Evolutionary conservation across 257 asterid genomes (phyloP), one percentile per base, ranked within the genome.

Genomic region (Nicotiana obtusifolia): DNA sequence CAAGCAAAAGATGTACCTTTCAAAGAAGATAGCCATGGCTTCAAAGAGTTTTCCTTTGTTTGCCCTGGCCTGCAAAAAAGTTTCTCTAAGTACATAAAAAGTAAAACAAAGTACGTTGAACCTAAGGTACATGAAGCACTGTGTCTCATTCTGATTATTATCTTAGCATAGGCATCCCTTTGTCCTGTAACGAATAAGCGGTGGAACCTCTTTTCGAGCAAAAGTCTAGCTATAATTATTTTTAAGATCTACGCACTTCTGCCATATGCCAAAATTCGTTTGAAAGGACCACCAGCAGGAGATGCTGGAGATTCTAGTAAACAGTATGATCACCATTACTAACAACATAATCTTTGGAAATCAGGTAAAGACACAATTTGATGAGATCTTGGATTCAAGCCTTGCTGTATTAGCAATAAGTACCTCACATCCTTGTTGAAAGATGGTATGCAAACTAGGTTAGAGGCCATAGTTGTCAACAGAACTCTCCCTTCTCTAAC

Each of bases 21-120:
- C 97, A 86, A 95, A 95, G 87, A 92, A 95, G 84, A 91, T 86
- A 61, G 86, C 90, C 99, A 95, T 95, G 81, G 99, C 93, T 84
- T 94, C 98, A 76, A 95, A 90, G 73, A 94, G 91, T 88, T 92
- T 94, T 86, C 76, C 97, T 86, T 91, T 95, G 86, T 92, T 91
- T 83, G 87, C 69, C 85, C 90, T 91, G 79, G 98, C 98, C 98
- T 94, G 97, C 67, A 88, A 83, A 80, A 47, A 71, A 76, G 19
- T 56, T 77, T 16, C 71, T 64, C 28, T 10, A 2, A 62, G 61
- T 49, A 64, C 62, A 47, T 61, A 64, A 37, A 37, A 79, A 37
- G 16, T 61, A 53, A 16, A 78, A 60, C 5, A n/a, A 64, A 83
- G 14, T 53, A 49, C 64, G 44, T 33, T 78, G 30, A 76, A 31